Evolutionary conservation across 2,329 filamentous ascomycete genomes (phyloP).

Genomic region (Fusarium sp.): DNA sequence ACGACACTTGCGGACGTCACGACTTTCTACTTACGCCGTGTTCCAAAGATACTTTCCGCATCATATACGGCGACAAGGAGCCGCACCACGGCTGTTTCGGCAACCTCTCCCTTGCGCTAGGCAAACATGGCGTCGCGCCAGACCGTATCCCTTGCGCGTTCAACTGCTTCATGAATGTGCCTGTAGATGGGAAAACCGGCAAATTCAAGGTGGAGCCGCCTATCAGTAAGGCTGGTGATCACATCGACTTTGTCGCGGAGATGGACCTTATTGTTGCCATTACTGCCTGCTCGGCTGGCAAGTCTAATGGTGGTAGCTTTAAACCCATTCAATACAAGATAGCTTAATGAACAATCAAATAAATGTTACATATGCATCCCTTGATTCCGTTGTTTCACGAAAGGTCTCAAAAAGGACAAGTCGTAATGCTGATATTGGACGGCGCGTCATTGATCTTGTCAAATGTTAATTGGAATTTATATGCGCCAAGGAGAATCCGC

Average conservation of each 20-base stretch:
- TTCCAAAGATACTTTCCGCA: background rate
- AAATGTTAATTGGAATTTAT: background rate
- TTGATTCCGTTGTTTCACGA: background rate
- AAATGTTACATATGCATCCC: background rate
- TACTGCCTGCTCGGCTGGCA: background rate
- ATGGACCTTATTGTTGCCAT: background rate
- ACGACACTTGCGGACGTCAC: background rate
- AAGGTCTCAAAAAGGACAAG: background rate
- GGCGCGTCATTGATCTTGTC: background rate
- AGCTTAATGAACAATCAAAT: background rate
- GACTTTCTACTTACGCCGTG: background rate
- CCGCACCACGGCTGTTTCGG: background rate
- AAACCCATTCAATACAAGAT: background rate
- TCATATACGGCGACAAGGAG: background rate
- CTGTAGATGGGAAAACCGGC: background rate
- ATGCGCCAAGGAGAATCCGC: fast-evolving
- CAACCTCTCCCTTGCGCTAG: background rate
- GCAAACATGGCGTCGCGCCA: background rate
- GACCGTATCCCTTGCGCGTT: background rate
- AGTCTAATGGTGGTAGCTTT: background rate
- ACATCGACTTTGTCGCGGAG: background rate
- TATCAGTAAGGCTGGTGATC: background rate
- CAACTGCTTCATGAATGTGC: background rate
- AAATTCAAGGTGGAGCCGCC: background rate
- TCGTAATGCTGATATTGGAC: background rate